Percentiles rank a stretch among this genome's conserved stretches.
Evolutionary conservation across 805 yeast genomes (phyloP).

Genomic region (Nakazawaea ambrosiae): DNA sequence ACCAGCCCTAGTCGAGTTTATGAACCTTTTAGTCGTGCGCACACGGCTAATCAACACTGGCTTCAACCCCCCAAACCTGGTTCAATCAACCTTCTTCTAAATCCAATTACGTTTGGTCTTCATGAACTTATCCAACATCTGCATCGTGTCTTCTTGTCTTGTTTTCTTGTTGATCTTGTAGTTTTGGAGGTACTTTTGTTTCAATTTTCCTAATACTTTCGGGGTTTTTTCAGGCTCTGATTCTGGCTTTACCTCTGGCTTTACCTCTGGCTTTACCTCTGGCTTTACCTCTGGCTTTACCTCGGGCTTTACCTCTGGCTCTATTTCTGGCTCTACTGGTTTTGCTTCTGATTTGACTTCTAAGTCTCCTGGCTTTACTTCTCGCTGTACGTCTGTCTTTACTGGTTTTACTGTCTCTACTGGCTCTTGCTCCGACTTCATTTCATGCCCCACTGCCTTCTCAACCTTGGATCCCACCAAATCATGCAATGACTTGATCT

Average conservation of each 20-base stretch:
- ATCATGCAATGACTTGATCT: constrained; percentile 8
- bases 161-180: not conserved
- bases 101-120: not conserved
- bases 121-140: not conserved
- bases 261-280: not conserved
- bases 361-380: not conserved
- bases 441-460: not conserved
- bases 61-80: too few relatives aligned
- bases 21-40: too few relatives aligned
- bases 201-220: not conserved
- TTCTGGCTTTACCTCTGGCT: not conserved
- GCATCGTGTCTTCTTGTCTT: not conserved
- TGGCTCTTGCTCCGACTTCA: not conserved
- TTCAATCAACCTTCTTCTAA: too few relatives aligned
- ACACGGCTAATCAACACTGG: too few relatives aligned
- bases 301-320: not conserved
- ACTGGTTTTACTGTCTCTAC: not conserved
- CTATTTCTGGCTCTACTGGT: not conserved
- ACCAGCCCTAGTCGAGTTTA: too few relatives aligned
- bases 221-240: not conserved
- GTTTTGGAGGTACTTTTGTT: not conserved
- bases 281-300: not conserved
- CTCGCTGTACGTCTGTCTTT: not conserved
- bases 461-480: not conserved
- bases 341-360: not conserved